phyloP scores from a whole-genome alignment of 2,329 filamentous ascomycete species.

The Fulvia fulva region DNA sequence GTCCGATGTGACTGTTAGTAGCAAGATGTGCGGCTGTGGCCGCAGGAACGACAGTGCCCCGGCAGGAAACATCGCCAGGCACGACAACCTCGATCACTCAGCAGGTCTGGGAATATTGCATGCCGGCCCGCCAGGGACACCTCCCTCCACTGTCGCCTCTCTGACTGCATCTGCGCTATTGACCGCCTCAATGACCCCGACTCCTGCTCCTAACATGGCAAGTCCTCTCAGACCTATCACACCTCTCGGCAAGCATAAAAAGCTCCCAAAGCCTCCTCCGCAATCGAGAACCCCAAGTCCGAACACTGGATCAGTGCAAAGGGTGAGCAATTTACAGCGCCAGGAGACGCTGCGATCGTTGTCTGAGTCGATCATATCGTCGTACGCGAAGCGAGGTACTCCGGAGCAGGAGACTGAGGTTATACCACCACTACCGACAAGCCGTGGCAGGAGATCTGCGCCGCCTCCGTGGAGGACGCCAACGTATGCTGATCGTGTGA shows the following conservation, averaged over 20 bases:
- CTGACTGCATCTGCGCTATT: background rate
- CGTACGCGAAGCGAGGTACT: constrained; percentile 25
- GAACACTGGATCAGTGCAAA: background rate
- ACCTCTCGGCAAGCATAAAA: constrained; percentile 22
- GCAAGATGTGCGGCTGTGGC: background rate
- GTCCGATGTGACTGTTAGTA: background rate
- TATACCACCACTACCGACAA: background rate
- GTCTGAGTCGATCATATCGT: constrained; percentile 32
- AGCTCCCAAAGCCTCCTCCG: constrained; percentile 24
- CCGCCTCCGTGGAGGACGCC: background rate
- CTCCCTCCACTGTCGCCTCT: background rate
- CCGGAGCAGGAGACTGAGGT: constrained; percentile 1
- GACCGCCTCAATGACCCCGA: background rate
- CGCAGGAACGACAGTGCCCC: background rate
- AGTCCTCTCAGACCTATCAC: constrained; percentile 11
- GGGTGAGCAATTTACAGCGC: constrained; percentile 8
- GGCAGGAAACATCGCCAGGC: background rate
- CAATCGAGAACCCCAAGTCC: constrained; percentile 12
- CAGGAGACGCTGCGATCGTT: constrained; percentile 29
- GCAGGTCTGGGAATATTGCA: background rate
- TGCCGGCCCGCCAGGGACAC: background rate
- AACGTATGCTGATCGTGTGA: background rate
- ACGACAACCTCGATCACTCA: background rate
- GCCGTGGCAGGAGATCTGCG: background rate
- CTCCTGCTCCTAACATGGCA: background rate